Base-by-base conservation (phyloP, 306 rosid species). In the Malus sylvestris region DNA sequence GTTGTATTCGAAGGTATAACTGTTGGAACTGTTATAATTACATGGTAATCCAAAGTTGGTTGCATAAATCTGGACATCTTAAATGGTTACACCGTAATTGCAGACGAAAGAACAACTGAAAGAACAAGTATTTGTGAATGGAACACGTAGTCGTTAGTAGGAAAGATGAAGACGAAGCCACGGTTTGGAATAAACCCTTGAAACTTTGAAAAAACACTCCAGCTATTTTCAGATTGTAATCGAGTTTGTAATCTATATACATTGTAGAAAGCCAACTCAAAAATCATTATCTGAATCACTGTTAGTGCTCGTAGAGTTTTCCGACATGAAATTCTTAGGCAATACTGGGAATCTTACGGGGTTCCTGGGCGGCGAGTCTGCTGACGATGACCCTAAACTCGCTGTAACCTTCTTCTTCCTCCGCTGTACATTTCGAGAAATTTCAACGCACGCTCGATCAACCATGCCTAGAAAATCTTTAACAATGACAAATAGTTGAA, bases 391-490 rank as follows among this genome's bases (percentile, higher is more conserved):
- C 64, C 80, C 85, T 61, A 30, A 53, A 78, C 30, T 81, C 46
- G 74, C 77, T 66, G 75, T 84, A 18, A 81, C 18, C 40, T 69
- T 71, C 88, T 71, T 71, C 88, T 81, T 95, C 83, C 70, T 90
- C 83, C 59, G 86, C 86, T 89, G 96, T 81, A 82, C 68, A 65
- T 83, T 86, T 64, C 96, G 81, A 5, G 97, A 83, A 70, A 92
- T 92, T 71, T 89, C 97, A 49, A 92, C 84, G 62, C 99, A 96
- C 9, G 88, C 91, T 65, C 72, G 91, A 86, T 96, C 99, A 27
- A 92, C 98, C 99, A 89, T 92, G 72, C 82, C 87, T 8, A 96
- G 86, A 58, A 96, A 96, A 86, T 96, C 96, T 79, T 88, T 96
- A 2, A 96, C 91, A 63, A 92, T 85, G 25, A 71, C 90, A 83